Conservation (phyloP, 2,329 filamentous ascomycete species). For the Aspergillus puulaauensis region DNA sequence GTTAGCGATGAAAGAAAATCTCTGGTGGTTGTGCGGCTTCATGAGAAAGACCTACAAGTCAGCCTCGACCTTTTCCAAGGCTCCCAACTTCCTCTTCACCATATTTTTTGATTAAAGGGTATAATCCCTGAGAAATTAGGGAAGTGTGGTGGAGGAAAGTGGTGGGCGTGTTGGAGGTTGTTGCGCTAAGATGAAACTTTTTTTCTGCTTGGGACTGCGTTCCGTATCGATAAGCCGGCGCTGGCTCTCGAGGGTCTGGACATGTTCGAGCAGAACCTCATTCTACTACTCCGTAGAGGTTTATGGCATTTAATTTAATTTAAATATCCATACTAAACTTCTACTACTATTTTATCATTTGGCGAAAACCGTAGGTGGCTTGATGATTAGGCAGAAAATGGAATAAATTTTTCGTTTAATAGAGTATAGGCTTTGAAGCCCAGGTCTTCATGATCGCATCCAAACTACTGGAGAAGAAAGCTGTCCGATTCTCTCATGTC, state of each 20-base stretch:
- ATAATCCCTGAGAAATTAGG: slow-evolving; percentile 54
- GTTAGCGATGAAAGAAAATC: slow-evolving; percentile 25
- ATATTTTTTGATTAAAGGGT: slow-evolving; percentile 44
- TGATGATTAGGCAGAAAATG: slow-evolving; percentile 5
- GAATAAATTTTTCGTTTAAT: slow-evolving; percentile 23
- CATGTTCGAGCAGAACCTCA: background rate
- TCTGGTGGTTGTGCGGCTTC: background rate
- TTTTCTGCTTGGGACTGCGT: slow-evolving; percentile 6
- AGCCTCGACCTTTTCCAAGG: slow-evolving; percentile 92
- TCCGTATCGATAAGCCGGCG: slow-evolving; percentile 13
- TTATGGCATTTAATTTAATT: no score
- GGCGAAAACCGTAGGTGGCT: background rate
- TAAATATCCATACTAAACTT: background rate
- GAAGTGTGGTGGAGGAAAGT: slow-evolving; percentile 53
- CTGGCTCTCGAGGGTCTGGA: background rate
- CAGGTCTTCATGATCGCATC: slow-evolving; percentile 42
- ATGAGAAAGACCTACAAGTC: slow-evolving; percentile 63
- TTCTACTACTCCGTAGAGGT: background rate
- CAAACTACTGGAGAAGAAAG: slow-evolving; percentile 43
- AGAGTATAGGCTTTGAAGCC: slow-evolving; percentile 23
- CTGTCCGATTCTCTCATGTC: slow-evolving; percentile 39
- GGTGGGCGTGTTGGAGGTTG: slow-evolving; percentile 33
- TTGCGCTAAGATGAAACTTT: slow-evolving; percentile 10
- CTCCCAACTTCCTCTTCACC: slow-evolving; percentile 86
- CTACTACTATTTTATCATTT: background rate